phyloP scores from a whole-genome alignment of 2,329 filamentous ascomycete species.

The Trichoderma brevicompactum region DNA sequence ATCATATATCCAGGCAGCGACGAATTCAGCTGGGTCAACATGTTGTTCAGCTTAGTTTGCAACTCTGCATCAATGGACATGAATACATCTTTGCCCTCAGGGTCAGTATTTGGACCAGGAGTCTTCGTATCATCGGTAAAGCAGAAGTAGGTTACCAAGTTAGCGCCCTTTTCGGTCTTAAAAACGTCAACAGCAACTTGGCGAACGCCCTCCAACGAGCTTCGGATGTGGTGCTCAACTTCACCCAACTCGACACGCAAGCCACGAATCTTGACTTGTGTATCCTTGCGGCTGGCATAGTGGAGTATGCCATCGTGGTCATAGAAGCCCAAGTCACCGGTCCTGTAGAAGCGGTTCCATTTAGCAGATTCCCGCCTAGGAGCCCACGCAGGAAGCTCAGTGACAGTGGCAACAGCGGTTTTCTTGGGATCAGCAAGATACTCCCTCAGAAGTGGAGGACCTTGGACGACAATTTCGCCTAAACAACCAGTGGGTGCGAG shows the following conservation, averaged over 20 bases:
- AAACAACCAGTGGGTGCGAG: constrained; percentile 27
- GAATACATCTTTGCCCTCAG: constrained; percentile 6
- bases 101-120: not conserved
- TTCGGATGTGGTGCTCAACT: constrained; percentile 31
- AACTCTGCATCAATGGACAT: not conserved
- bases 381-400: constrained; percentile 7
- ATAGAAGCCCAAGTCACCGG: constrained; percentile 53
- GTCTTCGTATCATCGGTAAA: constrained; percentile 2
- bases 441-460: constrained; percentile 16
- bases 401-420: not conserved
- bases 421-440: constrained; percentile 27
- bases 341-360: constrained; percentile 45
- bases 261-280: constrained; percentile 64
- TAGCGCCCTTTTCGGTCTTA: not conserved
- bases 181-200: constrained; percentile 28
- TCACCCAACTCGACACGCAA: constrained; percentile 55
- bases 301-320: constrained; percentile 46
- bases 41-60: not conserved
- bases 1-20: constrained; percentile 46
- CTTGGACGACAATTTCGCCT: constrained; percentile 30
- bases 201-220: not conserved
- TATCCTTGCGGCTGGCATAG: constrained; percentile 58
- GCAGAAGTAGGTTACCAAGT: constrained; percentile 20
- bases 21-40: not conserved
- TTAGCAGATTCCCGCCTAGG: not conserved